Evolutionary conservation across 139 green algal species (phyloP).

Genomic region (Chlorella vulgaris): DNA sequence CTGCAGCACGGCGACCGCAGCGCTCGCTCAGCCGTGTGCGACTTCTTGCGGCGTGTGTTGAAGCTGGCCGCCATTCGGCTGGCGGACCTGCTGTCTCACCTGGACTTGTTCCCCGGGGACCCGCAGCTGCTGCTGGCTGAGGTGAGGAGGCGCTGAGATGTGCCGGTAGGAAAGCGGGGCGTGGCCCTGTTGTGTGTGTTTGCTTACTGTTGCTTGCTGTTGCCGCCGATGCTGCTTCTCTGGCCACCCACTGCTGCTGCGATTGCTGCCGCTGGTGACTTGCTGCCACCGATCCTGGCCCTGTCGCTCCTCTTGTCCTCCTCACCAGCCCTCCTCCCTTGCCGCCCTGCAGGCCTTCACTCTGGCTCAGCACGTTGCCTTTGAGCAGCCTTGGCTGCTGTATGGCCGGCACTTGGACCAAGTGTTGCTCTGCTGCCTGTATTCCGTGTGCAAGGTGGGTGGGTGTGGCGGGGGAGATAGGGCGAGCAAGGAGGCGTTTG

Average conservation of each 20-base stretch:
- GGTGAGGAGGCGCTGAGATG: no score
- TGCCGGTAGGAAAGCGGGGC: no score
- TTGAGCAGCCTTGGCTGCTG: constrained; percentile 79
- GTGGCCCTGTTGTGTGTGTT: no score
- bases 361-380: constrained; percentile 68
- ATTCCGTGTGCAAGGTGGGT: constrained; percentile 90
- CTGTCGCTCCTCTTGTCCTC: background rate
- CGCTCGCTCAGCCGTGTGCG: constrained; percentile 2
- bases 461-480: no score
- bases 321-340: background rate
- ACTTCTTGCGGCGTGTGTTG: constrained; percentile 47
- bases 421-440: constrained; percentile 85
- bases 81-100: constrained; percentile 34
- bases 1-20: background rate
- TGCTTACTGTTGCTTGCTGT: no score
- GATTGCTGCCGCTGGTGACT: background rate
- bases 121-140: constrained; percentile 21
- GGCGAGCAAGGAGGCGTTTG: no score
- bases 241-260: no score
- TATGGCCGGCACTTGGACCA: constrained; percentile 94
- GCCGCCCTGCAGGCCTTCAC: constrained; percentile 61
- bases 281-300: background rate
- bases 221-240: no score
- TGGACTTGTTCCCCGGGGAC: constrained; percentile 10
- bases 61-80: constrained; percentile 37